phyloP scores from a whole-genome alignment of 2,329 filamentous ascomycete genomes.

The Cladophialophora bantiana region DNA sequence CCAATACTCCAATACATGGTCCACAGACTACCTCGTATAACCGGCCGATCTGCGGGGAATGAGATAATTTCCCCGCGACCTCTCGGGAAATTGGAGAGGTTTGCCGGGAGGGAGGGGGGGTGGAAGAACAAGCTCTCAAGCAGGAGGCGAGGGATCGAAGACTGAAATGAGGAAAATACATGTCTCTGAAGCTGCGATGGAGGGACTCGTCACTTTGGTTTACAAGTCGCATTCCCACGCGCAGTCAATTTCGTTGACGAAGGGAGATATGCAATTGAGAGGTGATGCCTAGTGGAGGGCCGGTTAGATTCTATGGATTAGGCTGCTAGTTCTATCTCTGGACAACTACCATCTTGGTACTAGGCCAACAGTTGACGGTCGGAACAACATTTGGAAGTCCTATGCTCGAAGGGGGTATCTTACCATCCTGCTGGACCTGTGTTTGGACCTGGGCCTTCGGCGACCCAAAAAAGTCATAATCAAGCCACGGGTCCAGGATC shows the following conservation, averaged over 20 bases:
- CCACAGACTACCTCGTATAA: no score
- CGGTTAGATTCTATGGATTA: neutral
- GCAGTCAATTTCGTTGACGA: no score
- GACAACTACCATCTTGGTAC: neutral
- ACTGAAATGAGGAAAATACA: no score
- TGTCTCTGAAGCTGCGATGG: no score
- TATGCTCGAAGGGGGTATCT: neutral
- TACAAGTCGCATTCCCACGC: no score
- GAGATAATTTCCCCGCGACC: neutral
- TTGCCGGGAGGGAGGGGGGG: neutral
- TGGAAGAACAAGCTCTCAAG: no score
- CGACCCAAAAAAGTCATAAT: slow-evolving; percentile 55
- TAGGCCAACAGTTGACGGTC: neutral
- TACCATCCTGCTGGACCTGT: neutral
- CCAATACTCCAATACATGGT: no score
- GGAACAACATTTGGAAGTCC: neutral
- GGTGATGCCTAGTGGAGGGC: no score
- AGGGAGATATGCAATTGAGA: no score
- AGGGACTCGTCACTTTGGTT: no score
- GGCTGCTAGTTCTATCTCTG: neutral
- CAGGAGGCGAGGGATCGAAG: no score
- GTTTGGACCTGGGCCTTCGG: neutral
- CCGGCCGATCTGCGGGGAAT: neutral
- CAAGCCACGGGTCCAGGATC: slow-evolving; percentile 67
- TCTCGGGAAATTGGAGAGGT: neutral